Conservation (phyloP, 768 basidiomycete species). For the Erythrobasidium yunnanense region DNA sequence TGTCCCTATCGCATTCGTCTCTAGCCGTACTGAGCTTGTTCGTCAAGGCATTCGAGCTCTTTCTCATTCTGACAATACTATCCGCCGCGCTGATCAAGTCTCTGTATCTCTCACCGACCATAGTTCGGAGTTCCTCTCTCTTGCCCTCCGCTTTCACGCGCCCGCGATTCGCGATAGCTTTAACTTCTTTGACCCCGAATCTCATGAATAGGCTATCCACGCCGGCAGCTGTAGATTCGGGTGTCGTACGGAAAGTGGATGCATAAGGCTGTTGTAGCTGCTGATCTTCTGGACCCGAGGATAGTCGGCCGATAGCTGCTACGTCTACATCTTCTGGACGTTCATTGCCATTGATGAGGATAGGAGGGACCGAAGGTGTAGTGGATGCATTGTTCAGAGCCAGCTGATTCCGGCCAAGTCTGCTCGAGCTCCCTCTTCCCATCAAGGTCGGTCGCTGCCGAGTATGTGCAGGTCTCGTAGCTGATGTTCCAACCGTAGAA, state of each 20-base stretch:
- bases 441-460: slow-evolving; percentile 4
- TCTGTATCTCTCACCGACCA: slow-evolving; percentile 40
- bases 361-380: not conserved
- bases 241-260: slow-evolving; percentile 14
- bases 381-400: slow-evolving; percentile 1
- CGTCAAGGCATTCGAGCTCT: slow-evolving; percentile 19
- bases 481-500: not conserved
- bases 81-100: slow-evolving; percentile 37
- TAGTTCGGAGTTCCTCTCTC: slow-evolving; percentile 36
- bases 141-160: slow-evolving; percentile 34
- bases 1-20: slow-evolving; percentile 22
- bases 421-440: not conserved
- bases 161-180: slow-evolving; percentile 34
- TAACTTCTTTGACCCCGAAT: slow-evolving; percentile 37
- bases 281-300: too few relatives aligned
- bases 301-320: not conserved
- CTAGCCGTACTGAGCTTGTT: slow-evolving; percentile 1
- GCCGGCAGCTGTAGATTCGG: slow-evolving; percentile 29
- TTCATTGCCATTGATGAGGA: slow-evolving; percentile 1
- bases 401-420: slow-evolving; percentile 4
- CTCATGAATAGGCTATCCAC: slow-evolving; percentile 34
- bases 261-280: too few relatives aligned
- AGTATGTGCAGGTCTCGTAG: not conserved
- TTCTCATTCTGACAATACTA: slow-evolving; percentile 38
- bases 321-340: slow-evolving; percentile 24